A percentile compares a stretch with the other conserved stretches of the same genome.
Conservation (phyloP, 768 basidiomycete species). For the Clitopilus hobsonii region DNA sequence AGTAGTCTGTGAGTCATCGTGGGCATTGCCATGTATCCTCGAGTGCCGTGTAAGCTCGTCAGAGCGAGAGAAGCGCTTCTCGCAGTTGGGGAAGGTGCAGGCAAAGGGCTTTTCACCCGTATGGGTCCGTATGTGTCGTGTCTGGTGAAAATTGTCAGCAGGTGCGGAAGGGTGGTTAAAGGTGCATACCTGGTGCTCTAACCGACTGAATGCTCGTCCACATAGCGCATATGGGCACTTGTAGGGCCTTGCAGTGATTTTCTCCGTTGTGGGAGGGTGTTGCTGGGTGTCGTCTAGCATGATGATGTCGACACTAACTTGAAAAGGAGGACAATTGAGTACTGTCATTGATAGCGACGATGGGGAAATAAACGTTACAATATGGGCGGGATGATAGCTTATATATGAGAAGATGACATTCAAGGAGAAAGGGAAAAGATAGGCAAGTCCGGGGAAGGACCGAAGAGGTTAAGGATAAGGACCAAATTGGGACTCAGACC, state of each 20-base stretch:
- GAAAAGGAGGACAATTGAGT: slow-evolving; percentile 7
- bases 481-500: neutral
- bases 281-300: slow-evolving; percentile 16
- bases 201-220: slow-evolving; percentile 90
- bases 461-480: neutral
- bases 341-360: slow-evolving; percentile 7
- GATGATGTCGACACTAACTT: slow-evolving; percentile 7
- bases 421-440: too few relatives aligned
- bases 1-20: slow-evolving; percentile 36
- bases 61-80: slow-evolving; percentile 97
- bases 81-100: slow-evolving; percentile 91
- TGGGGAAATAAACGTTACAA: neutral
- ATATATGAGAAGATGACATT: neutral
- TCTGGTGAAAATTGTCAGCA: slow-evolving; percentile 46
- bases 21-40: slow-evolving; percentile 65
- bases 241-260: slow-evolving; percentile 66
- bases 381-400: neutral
- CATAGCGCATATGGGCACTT: slow-evolving; percentile 93
- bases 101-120: slow-evolving; percentile 97
- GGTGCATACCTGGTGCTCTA: slow-evolving; percentile 83
- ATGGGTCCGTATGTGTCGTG: slow-evolving; percentile 96
- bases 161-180: slow-evolving; percentile 1
- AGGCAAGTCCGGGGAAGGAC: neutral
- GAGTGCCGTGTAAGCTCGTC: slow-evolving; percentile 97
- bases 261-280: slow-evolving; percentile 18